A percentile compares a stretch with the other conserved stretches of the same genome.
phyloP scores from a whole-genome alignment of 208 protist genomes.

The Leishmania guyanensis region DNA sequence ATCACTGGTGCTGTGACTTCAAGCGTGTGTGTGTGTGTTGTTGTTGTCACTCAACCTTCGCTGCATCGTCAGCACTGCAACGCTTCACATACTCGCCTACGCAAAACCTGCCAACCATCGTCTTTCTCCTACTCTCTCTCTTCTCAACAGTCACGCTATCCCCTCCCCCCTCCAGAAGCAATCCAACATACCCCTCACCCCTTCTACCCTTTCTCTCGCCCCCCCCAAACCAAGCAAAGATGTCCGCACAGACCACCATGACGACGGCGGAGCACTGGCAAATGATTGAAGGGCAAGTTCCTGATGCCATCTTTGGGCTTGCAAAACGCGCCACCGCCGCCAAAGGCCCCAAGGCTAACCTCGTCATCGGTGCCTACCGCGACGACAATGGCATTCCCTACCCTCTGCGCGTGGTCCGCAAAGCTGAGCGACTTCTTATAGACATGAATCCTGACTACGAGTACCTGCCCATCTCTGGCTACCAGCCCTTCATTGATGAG shows the following conservation, averaged over 20 bases:
- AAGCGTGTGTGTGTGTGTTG: neutral
- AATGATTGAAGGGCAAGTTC: constrained; percentile 28
- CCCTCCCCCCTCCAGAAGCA: neutral
- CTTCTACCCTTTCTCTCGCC: neutral
- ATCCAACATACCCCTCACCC: neutral
- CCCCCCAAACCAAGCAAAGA: neutral
- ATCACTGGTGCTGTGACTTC: neutral
- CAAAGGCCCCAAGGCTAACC: constrained; percentile 93
- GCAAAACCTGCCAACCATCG: constrained; percentile 4
- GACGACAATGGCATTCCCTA: constrained; percentile 94
- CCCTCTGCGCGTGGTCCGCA: constrained; percentile 90
- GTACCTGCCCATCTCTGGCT: constrained; percentile 96
- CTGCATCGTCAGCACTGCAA: neutral
- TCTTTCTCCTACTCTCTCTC: neutral
- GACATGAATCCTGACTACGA: constrained; percentile 93
- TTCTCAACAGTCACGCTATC: neutral
- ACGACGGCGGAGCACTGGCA: constrained; percentile 30
- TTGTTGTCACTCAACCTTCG: constrained; percentile 1
- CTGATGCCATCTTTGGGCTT: constrained; percentile 65
- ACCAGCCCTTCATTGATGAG: constrained; percentile 78
- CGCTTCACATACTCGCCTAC: constrained; percentile 4
- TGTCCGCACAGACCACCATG: constrained; percentile 9
- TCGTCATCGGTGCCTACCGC: constrained; percentile 98
- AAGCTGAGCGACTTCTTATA: constrained; percentile 82
- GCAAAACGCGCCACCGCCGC: constrained; percentile 42